phyloP scores from a whole-genome alignment of 306 rosid genomes.

The Vigna nakashimae region DNA sequence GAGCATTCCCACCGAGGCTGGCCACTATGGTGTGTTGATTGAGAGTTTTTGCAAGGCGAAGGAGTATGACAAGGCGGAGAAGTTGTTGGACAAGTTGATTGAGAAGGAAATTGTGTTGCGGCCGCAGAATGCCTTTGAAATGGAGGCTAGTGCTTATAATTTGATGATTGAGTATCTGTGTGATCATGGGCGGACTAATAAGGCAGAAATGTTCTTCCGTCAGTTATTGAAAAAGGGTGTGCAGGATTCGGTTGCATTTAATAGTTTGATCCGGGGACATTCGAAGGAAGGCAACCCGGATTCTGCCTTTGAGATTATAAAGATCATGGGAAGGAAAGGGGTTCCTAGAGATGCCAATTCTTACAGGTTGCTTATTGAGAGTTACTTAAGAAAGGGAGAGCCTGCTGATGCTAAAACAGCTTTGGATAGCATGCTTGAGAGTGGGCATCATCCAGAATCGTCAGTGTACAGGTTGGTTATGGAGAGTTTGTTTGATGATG shows the following conservation, averaged over 20 bases:
- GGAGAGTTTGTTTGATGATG: constrained; percentile 84
- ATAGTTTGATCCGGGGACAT: constrained; percentile 79
- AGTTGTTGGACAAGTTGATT: constrained; percentile 77
- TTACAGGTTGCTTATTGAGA: constrained; percentile 71
- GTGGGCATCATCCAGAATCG: constrained; percentile 76
- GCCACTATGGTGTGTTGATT: constrained; percentile 83
- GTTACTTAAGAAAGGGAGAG: constrained; percentile 86
- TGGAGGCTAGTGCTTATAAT: constrained; percentile 82
- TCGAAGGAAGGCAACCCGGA: constrained; percentile 91
- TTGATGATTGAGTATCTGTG: constrained; percentile 77
- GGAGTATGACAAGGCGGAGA: constrained; percentile 70
- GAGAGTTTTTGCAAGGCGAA: constrained; percentile 82
- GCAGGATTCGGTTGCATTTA: constrained; percentile 74
- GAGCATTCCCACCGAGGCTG: constrained; percentile 89
- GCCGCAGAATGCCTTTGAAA: constrained; percentile 67
- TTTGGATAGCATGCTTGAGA: constrained; percentile 87
- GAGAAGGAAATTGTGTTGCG: constrained; percentile 80
- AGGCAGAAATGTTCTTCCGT: constrained; percentile 80
- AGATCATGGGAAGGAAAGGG: constrained; percentile 86
- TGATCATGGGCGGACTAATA: constrained; percentile 69
- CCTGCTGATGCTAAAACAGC: constrained; percentile 89
- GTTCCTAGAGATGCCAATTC: constrained; percentile 76
- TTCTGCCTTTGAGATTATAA: constrained; percentile 80
- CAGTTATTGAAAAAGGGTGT: constrained; percentile 89
- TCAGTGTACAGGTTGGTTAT: constrained; percentile 70